Percentiles rank a stretch among this genome's conserved stretches.
phyloP scores from a whole-genome alignment of 805 yeast species.

The Candida berthetii region DNA sequence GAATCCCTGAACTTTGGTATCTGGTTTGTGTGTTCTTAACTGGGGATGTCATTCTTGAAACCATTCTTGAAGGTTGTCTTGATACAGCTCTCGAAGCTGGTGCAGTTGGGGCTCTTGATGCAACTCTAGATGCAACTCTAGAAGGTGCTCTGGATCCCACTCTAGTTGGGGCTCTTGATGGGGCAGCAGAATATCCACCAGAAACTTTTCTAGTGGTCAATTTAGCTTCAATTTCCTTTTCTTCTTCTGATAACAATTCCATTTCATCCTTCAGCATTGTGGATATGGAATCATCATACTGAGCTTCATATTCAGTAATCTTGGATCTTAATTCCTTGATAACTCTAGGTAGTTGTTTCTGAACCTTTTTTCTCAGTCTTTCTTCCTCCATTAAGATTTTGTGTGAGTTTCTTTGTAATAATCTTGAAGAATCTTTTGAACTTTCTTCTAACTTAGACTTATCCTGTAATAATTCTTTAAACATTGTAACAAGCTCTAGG shows the following conservation, averaged over 20 bases:
- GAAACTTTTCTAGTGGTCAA: conserved; percentile 9
- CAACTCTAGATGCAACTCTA: conserved; percentile 11
- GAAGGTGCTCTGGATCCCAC: conserved; percentile 14
- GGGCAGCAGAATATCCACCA: conserved; percentile 11
- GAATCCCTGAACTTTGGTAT: conserved; percentile 10
- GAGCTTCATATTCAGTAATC: conserved; percentile 41
- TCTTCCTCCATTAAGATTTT: conserved; percentile 78
- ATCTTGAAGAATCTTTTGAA: conserved; percentile 73
- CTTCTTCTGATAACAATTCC: conserved; percentile 24
- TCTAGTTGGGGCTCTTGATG: conserved; percentile 14
- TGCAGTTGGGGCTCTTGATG: conserved; percentile 13
- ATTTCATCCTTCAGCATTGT: conserved; percentile 21
- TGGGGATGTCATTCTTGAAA: conserved; percentile 10
- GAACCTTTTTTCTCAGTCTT: conserved; percentile 58
- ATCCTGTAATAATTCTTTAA: conserved; percentile 52
- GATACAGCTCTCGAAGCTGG: conserved; percentile 4
- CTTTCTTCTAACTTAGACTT: conserved; percentile 60
- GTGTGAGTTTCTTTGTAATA: conserved; percentile 70
- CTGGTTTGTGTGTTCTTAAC: conserved; percentile 4
- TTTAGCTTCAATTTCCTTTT: conserved; percentile 7
- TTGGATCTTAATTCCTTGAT: conserved; percentile 43
- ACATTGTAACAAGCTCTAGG: conserved; percentile 46
- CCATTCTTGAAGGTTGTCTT: conserved; percentile 1
- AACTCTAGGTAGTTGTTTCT: conserved; percentile 63
- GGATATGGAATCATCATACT: conserved; percentile 27